Evolutionary conservation across 306 rosid species (phyloP), one percentile per base, ranked within the genome.

Genomic region (Cyclanthera cordifolia): DNA sequence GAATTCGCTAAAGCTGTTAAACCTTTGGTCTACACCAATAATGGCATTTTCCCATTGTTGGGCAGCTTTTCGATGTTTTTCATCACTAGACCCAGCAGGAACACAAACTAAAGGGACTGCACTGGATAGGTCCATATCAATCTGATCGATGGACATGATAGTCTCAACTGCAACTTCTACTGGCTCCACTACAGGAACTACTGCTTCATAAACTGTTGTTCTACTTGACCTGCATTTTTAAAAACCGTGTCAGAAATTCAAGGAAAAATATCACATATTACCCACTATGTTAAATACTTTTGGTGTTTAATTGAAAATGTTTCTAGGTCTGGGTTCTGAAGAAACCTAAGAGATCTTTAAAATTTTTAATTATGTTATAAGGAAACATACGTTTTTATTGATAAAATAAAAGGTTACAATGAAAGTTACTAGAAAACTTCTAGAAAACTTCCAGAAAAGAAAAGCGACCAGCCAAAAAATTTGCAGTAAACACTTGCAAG

Each of bases 11-110:
- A 93, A 93, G 82, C 91, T 89, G 72, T 82, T 87, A 77, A 93
- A 93, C 77, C 98, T 85, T 77, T 93, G 95, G 82, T 84, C 96
- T 74, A 93, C 95, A 28, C 98, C 98, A 15, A 95, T 93, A 71
- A 93, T 93, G 74, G 91, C 80, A 77, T 90, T 89, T 86, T 93
- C 96, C 98, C 96, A 93, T 85, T 87, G 89, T 55, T 77, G 90
- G 70, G 94, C 91, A 55, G 95, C 98, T 83, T 85, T 92, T 55
- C 61, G 88, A 75, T 86, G 87, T 72, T 53, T 87, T 24, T 84
- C 86, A 17, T 80, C 90, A 63, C 50, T 54, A 16, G 84, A 75
- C 27, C 76, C 77, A 41, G 81, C 70, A 79, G 79, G 82, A 50
- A 70, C 48, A 84, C 75, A 77, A 49, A 5, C 37, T 70, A 72